Evolutionary conservation across 331 rosid species (phyloP), one percentile per base, ranked within the genome.

Genomic region (Stylosanthes scabra): DNA sequence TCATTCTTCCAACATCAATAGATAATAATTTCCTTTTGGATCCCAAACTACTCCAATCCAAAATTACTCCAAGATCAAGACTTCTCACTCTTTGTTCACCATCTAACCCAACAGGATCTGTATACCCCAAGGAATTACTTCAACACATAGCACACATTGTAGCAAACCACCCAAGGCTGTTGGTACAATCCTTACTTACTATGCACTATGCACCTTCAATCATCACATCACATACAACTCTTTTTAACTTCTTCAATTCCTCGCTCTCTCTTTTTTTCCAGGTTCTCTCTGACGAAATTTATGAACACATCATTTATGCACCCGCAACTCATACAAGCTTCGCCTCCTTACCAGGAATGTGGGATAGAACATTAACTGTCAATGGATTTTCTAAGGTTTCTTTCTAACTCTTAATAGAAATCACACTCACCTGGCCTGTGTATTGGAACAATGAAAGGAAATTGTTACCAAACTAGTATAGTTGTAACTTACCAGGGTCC

Each of bases 71-170:
- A 70, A 91, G 69, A 77, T 93, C 98, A 10, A 89, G 98, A 77
- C 71, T 93, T 59, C 54, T 93, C 80, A 89, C 91, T 82, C 89
- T 93, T 58, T 91, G 98, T 65, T 91, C 98, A 2, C 98, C 98
- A 54, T 91, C 98, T 51, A 93, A 93, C 79, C 96, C 98, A 41
- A 93, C 96, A 1, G 98, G 98, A 54, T 91, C 96, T 8, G 98
- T 93, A 61, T 89, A 84, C 82, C 96, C 97, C 8, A 91, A 89
- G 82, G 68, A 69, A 69, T 79, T 86, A 74, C 96, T 93, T 20
- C 89, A 87, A 85, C 84, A 87, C 77, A 91, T 93, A 68, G 98
- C 98, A 67, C 79, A 67, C 75, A 80, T 93, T 79, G 96, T 89
- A 14, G 96, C 92, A 29, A 93, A 83, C 85, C 83, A 93, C 86